Percentiles rank a stretch among this genome's conserved stretches.
Conservation (phyloP, 441 rosid species). For the Pelargonium fulgidum region DNA sequence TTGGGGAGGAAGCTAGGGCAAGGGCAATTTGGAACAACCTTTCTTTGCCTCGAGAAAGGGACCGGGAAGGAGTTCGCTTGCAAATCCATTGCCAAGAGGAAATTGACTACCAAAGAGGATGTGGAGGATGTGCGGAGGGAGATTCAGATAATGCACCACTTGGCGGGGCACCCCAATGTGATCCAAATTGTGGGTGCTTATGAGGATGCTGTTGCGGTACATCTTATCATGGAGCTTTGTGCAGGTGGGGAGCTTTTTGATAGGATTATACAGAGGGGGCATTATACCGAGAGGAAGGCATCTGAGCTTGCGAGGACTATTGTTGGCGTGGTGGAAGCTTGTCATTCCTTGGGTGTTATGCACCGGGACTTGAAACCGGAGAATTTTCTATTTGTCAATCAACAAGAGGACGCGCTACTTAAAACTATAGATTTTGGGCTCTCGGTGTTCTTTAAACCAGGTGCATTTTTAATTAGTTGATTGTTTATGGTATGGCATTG, state of each 20-base stretch:
- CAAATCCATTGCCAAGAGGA: constrained; percentile 81
- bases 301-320: constrained; percentile 77
- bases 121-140: constrained; percentile 93
- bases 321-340: constrained; percentile 79
- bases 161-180: constrained; percentile 86
- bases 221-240: constrained; percentile 88
- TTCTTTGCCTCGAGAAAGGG: constrained; percentile 60
- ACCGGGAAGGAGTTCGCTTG: constrained; percentile 67
- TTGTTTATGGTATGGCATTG: neutral
- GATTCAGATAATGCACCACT: constrained; percentile 94
- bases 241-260: constrained; percentile 95
- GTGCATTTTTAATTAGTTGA: constrained; percentile 26
- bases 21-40: constrained; percentile 96
- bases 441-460: constrained; percentile 86
- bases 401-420: constrained; percentile 66
- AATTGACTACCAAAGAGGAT: constrained; percentile 59
- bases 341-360: constrained; percentile 94
- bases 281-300: constrained; percentile 77
- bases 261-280: constrained; percentile 84
- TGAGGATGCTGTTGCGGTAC: constrained; percentile 85
- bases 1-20: constrained; percentile 91
- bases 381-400: constrained; percentile 71
- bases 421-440: constrained; percentile 93
- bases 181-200: constrained; percentile 72
- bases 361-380: constrained; percentile 96